Percentiles rank a stretch among this genome's conserved stretches.
Conservation (phyloP, 2,329 filamentous ascomycete species). For the Fusarium sp. region DNA sequence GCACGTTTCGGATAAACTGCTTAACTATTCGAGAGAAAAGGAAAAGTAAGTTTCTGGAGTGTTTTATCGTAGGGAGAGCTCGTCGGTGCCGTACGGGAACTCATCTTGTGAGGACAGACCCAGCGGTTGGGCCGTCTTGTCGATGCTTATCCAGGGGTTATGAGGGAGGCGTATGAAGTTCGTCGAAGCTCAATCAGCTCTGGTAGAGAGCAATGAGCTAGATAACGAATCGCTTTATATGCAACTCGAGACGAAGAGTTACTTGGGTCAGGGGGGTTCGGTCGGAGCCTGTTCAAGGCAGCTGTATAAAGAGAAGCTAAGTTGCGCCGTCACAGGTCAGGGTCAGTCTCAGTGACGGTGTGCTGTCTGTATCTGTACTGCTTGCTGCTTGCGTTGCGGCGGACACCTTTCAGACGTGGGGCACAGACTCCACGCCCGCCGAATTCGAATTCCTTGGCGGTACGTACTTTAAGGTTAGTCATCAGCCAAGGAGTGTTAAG, state of each 20-base stretch:
- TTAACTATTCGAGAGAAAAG: conserved; percentile 73
- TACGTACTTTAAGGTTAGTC: conserved; percentile 39
- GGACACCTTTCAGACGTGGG: conserved; percentile 49
- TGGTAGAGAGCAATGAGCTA: conserved; percentile 24
- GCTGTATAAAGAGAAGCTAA: conserved; percentile 38
- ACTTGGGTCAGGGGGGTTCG: conserved; percentile 4
- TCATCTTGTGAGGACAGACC: conserved; percentile 53
- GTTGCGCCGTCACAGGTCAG: conserved; percentile 44
- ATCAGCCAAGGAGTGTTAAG: conserved; percentile 10
- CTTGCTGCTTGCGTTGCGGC: conserved; percentile 38
- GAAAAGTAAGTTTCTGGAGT: conserved; percentile 22
- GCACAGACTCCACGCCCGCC: conserved; percentile 29
- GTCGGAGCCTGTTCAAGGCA: conserved; percentile 41
- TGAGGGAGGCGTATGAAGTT: conserved; percentile 20
- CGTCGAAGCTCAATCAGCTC: conserved; percentile 41
- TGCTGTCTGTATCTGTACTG: conserved; percentile 29
- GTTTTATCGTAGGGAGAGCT: conserved; percentile 13
- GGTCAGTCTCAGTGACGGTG: conserved; percentile 43
- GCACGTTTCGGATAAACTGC: conserved; percentile 99
- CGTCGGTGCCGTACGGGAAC: conserved; percentile 51
- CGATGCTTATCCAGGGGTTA: conserved; percentile 44
- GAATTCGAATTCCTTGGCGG: conserved; percentile 17
- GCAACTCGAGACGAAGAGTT: background rate
- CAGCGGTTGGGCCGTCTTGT: conserved; percentile 48
- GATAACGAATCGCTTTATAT: conserved; percentile 1